A percentile compares a stretch with the other conserved stretches of the same genome.
phyloP scores from a whole-genome alignment of 441 rosid genomes.

The Gossypium aridum region DNA sequence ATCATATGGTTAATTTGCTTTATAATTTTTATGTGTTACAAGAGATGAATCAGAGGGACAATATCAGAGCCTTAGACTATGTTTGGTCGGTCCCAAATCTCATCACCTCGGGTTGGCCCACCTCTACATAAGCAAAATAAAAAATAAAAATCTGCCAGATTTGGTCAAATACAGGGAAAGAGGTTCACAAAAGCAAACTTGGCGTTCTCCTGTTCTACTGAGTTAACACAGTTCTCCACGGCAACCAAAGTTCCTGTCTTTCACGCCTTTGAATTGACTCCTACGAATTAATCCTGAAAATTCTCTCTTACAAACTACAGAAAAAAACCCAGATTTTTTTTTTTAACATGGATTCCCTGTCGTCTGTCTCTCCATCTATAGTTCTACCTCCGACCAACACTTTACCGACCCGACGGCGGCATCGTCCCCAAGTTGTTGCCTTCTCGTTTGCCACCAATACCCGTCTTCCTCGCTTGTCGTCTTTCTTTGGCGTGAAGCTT shows the following conservation, averaged over 20 bases:
- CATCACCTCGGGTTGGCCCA: not conserved
- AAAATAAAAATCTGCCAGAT: slow-evolving; percentile 25
- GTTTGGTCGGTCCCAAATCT: not conserved
- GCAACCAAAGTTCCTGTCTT: slow-evolving; percentile 25
- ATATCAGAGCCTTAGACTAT: not conserved
- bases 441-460: slow-evolving; percentile 27
- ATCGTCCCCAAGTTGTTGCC: slow-evolving; percentile 16
- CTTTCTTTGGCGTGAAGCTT: slow-evolving; percentile 15
- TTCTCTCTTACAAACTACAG: not conserved
- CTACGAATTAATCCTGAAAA: not conserved
- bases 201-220: not conserved
- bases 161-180: not conserved
- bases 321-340: not conserved
- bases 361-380: slow-evolving; percentile 60
- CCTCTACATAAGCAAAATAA: not conserved
- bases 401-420: slow-evolving; percentile 26
- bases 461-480: slow-evolving; percentile 26
- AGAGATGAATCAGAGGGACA: not conserved
- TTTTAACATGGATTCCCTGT: slow-evolving; percentile 48
- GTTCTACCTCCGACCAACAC: slow-evolving; percentile 50
- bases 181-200: slow-evolving; percentile 23
- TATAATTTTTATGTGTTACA: not conserved
- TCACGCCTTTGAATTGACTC: slow-evolving; percentile 1
- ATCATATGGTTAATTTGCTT: too few relatives aligned
- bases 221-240: slow-evolving; percentile 19